Evolutionary conservation across 768 basidiomycete genomes (phyloP), one percentile per base, ranked within the genome.

Genomic region (Rhodotorula sphaerocarpa): DNA sequence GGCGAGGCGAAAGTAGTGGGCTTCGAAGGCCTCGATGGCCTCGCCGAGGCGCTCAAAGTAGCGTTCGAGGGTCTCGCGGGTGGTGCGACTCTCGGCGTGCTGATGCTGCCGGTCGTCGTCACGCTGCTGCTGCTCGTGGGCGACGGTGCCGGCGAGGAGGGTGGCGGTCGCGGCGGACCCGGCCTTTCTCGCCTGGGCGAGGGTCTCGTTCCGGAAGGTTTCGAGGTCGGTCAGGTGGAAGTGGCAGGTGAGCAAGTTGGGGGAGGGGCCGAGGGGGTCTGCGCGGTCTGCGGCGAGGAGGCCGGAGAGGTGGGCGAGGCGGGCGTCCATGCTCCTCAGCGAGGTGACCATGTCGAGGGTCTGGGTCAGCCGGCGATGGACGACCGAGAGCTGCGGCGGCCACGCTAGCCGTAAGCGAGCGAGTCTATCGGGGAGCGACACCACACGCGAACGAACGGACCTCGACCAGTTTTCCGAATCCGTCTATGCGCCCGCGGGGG

Each of bases 281-380:
- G 81, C 76, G 57, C 82, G 82, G 73, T 92, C 91, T 3, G 79
- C 77, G 34, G 80, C 82, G 39, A 99, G 82, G 80, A 92, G 82
- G 33, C 80, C 80, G 70, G 90, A 84, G 48, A 97, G 79, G 64
- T 82, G 76, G 69, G 87, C 84, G 21, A 97, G 82, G 73, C 86
- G 86, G 28, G 84, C 79, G 67, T 86, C 85, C 88, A 97, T 95
- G 55, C 88, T 86, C n/a, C 89, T 79, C 45, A 97, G 81, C 72
- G 92, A 93, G 70, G 85, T 84, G 67, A 96, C 87, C 84, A 95
- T 92, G 69, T 93, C 90, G 73, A 92, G 88, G 1, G 91, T 95
- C 58, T 88, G 87, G 66, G 90, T 84, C 70, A 97, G 92, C 73
- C 93, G 91, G 12, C 92, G 82, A 75, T 97, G 93, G 3, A 97